Evolutionary conservation across 2,329 filamentous ascomycete genomes (phyloP), one percentile per base, ranked within the genome.

Genomic region (Pestalotiopsis sp.): DNA sequence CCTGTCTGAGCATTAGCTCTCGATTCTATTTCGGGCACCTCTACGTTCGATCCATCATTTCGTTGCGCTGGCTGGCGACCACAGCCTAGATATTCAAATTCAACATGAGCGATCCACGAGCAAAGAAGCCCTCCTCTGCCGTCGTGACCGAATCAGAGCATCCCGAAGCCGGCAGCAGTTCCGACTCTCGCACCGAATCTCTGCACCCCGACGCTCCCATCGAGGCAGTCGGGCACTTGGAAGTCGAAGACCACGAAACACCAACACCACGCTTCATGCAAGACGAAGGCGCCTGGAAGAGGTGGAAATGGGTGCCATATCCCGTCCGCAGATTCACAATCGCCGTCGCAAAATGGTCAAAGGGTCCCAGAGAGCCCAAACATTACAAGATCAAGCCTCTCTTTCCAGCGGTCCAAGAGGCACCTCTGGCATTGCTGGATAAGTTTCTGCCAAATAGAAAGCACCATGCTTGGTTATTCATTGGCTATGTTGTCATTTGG

Each of bases 331-430:
- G 85, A 67, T 76, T 84, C 66, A 74, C 78, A 63, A 82, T 78
- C 65, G 79, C 81, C 63, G 75, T 82, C 4, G 79, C 74, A 27
- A 81, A 75, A 66, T 91, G 89, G 89, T 80, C 84, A 12, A 77
- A 81, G 59, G 90, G 90, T 0, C 90, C 90, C 3, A 72, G 81
- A n/a, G 83, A 83, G 39, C 86, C 89, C 2, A 82, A 81, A 69
- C 77, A 77, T 55, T 85, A 84, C 76, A 81, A 76, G 69, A 90
- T 92, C 74, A 79, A 81, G 60, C 89, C 90, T 0, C 70, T 93
- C 67, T 87, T 94, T 65, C 91, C 92, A 2, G 76, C 76, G 13
- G 78, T 94, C 13, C 93, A 96, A 77, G 85, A 89, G 70, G 87
- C 87, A 39, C 93, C 93, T 1, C 81, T 93, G 69, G 80, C 81